Conservation (phyloP, 2,329 filamentous ascomycete genomes). For the Colletotrichum eremochloae region DNA sequence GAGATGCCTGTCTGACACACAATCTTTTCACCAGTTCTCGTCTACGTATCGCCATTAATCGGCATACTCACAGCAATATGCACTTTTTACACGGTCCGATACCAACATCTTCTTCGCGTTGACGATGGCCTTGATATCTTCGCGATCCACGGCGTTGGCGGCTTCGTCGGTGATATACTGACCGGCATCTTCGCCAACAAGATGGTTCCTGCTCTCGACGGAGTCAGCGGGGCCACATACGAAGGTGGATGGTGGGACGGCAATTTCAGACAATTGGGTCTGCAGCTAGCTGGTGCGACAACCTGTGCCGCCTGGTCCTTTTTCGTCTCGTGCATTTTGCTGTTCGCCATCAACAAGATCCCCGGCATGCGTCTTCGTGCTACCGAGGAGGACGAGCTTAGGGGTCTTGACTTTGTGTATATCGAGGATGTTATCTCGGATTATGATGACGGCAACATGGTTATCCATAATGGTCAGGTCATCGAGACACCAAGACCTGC, state of each 20-base stretch:
- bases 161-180: constrained; percentile 67
- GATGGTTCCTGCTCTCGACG: constrained; percentile 65
- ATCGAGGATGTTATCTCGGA: constrained; percentile 45
- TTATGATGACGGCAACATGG: constrained; percentile 19
- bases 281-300: constrained; percentile 69
- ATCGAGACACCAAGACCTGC: constrained; percentile 1
- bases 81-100: constrained; percentile 61
- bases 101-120: constrained; percentile 65
- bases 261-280: constrained; percentile 67
- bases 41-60: constrained; percentile 64
- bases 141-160: constrained; percentile 71
- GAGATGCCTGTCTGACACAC: background rate
- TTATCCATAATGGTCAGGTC: constrained; percentile 29
- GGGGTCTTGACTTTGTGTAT: constrained; percentile 61
- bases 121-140: constrained; percentile 73
- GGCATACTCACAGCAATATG: constrained; percentile 64
- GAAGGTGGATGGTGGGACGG: constrained; percentile 64
- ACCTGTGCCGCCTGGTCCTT: constrained; percentile 70
- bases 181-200: constrained; percentile 69
- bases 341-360: constrained; percentile 69
- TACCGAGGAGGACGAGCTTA: constrained; percentile 66
- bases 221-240: constrained; percentile 55
- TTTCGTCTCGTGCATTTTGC: constrained; percentile 62
- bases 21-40: constrained; percentile 51
- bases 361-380: constrained; percentile 68